A percentile compares a stretch with the other conserved stretches of the same genome.
Evolutionary conservation across 208 protist species (phyloP).

Genomic region (Jaenimonas drosophilae): DNA sequence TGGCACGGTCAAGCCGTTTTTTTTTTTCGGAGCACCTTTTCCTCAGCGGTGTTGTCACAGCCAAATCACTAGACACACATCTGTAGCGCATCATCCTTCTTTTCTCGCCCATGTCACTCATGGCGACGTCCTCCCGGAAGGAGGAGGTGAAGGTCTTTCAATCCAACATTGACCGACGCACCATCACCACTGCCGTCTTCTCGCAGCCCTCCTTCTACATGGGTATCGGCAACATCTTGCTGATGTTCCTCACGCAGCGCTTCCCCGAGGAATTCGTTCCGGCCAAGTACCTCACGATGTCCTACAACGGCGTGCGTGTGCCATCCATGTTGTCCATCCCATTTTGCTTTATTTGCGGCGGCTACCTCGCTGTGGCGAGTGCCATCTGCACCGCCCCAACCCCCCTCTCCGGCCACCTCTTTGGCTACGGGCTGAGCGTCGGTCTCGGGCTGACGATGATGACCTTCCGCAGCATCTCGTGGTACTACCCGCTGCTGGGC

Average conservation of each 20-base stretch:
- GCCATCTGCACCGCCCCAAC: constrained; percentile 39
- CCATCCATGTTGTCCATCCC: constrained; percentile 62
- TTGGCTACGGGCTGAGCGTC: constrained; percentile 60
- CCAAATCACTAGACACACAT: no score
- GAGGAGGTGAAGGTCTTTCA: constrained; percentile 78
- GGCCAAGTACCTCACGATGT: constrained; percentile 57
- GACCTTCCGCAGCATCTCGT: constrained; percentile 57
- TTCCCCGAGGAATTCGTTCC: constrained; percentile 79
- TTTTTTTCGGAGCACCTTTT: no score
- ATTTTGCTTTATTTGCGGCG: constrained; percentile 60
- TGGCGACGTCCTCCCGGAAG: no score
- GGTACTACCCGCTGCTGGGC: constrained; percentile 80
- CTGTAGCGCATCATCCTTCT: no score
- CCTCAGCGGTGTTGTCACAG: no score
- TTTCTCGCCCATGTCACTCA: no score
- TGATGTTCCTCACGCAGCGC: constrained; percentile 71
- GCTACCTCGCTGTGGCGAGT: constrained; percentile 68
- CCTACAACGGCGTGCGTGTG: constrained; percentile 69
- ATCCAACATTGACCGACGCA: constrained; percentile 59
- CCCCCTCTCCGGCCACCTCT: constrained; percentile 53
- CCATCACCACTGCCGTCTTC: constrained; percentile 59
- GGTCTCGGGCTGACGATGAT: constrained; percentile 55
- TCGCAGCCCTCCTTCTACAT: constrained; percentile 77
- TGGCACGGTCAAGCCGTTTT: no score
- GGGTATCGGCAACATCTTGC: constrained; percentile 51